Base-by-base conservation (phyloP, 345 rosid genomes). In the Schrenkiella parvula region DNA sequence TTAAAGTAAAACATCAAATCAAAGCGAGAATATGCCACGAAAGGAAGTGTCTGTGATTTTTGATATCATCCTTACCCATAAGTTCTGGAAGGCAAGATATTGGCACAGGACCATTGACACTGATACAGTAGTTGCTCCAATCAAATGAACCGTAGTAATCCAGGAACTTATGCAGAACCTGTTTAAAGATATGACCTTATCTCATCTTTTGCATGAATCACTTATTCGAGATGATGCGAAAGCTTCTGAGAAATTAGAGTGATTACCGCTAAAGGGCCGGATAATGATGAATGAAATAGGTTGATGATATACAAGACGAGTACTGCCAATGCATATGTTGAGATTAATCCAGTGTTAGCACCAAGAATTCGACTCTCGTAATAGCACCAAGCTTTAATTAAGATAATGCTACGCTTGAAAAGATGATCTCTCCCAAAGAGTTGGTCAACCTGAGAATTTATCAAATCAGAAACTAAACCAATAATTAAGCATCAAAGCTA, bases 341-440 rank as follows among this genome's bases (percentile, higher is more conserved):
- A 86, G 64, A 93, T 82, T 79, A 93, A 66, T 46, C 98, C 93
- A 74, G 80, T 85, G 70, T 88, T 88, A 29, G 97, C 91, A 59
- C 98, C 97, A 51, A 93, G 97, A 70, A 87, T 84, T 12, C 98
- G 89, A 80, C 98, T 90, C 80, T 93, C 98, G 42, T 93, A 93
- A 59, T 87, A 93, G 83, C 98, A 93, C 98, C 98, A 93, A 37
- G 93, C 91, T 81, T 93, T 93, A 51, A 85, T 74, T 79, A 93
- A 79, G 71, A 87, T 78, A 42, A 90, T 74, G 76, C 98, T 90
- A 71, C 80, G 88, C 79, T 93, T 93, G 78, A 93, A 88, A 65
- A 90, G 90, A 83, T 93, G 95, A 74, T 78, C 82, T 80, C 84
- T 88, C 65, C 86, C 90, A 46, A 86, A 72, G 50, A 86, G 72